Conservation (phyloP, 2,329 filamentous ascomycete genomes). For the Graphilbum sp. region DNA sequence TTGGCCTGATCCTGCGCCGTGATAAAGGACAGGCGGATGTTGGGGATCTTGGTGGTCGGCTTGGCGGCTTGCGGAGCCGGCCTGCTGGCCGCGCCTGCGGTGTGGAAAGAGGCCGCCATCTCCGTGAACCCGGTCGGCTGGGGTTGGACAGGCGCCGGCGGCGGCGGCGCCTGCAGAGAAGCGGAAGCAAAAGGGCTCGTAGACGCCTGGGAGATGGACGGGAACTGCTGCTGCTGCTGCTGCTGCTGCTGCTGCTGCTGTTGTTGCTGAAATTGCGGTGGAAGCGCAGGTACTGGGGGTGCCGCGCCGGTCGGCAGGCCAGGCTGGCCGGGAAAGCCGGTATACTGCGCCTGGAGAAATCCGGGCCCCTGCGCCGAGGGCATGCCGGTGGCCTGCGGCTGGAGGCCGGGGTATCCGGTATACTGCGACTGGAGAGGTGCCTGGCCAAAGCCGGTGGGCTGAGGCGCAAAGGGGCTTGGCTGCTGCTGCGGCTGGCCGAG, state of each 20-base stretch:
- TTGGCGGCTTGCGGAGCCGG: conserved; percentile 31
- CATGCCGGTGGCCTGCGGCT: conserved; percentile 26
- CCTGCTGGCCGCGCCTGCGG: conserved; percentile 19
- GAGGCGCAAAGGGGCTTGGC: conserved; percentile 37
- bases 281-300: conserved; percentile 42
- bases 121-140: conserved; percentile 49
- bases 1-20: conserved; percentile 88
- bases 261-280: conserved; percentile 24
- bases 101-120: conserved; percentile 52
- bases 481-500: conserved; percentile 34
- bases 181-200: conserved; percentile 29
- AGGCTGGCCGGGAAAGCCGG: conserved; percentile 43
- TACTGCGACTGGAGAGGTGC: conserved; percentile 39
- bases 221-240: conserved; percentile 24
- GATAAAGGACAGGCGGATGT: conserved; percentile 87
- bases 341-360: conserved; percentile 49
- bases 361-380: conserved; percentile 36
- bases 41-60: conserved; percentile 65
- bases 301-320: conserved; percentile 40
- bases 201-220: conserved; percentile 21
- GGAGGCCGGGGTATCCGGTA: conserved; percentile 40
- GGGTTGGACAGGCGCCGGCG: conserved; percentile 40
- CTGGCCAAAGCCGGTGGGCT: conserved; percentile 44
- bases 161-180: conserved; percentile 28
- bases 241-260: conserved; percentile 39